Conservation (phyloP, 192 early-diverging fungal species). For the Coemansia sp. region DNA sequence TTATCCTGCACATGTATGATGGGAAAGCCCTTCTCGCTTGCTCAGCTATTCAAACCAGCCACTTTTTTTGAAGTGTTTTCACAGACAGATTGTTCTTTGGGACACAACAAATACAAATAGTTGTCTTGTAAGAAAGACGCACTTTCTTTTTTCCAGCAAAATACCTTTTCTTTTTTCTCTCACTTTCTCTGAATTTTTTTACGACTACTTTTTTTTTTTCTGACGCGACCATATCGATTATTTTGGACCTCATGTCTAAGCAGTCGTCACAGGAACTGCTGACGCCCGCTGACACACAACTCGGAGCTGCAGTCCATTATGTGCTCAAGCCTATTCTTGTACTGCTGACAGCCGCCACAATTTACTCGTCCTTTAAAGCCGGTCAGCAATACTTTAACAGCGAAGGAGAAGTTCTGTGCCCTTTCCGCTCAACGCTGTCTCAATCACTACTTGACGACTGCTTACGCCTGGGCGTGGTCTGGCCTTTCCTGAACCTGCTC, state of each 20-base stretch:
- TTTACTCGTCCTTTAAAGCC: not conserved
- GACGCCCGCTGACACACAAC: not conserved
- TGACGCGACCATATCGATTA: not conserved
- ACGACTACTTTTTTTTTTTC: not conserved
- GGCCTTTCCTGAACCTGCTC: not conserved
- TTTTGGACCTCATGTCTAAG: not conserved
- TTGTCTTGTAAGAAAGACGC: not conserved
- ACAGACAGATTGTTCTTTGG: too few species aligned
- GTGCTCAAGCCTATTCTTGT: not conserved
- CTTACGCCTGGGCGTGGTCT: not conserved
- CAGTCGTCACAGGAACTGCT: not conserved
- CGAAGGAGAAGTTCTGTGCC: not conserved
- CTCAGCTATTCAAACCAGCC: too few species aligned
- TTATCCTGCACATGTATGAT: too few species aligned
- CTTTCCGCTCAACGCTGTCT: not conserved
- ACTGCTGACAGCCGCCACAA: not conserved
- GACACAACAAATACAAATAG: too few species aligned
- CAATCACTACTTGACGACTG: not conserved
- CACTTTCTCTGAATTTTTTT: not conserved
- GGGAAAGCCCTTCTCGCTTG: too few species aligned
- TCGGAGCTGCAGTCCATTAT: not conserved
- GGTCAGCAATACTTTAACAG: not conserved
- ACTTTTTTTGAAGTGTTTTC: too few species aligned
- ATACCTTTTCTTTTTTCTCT: not conserved
- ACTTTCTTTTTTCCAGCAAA: not conserved